Evolutionary conservation across 2,329 filamentous ascomycete genomes (phyloP), one percentile per base, ranked within the genome.

Genomic region (Colletotrichum scovillei): DNA sequence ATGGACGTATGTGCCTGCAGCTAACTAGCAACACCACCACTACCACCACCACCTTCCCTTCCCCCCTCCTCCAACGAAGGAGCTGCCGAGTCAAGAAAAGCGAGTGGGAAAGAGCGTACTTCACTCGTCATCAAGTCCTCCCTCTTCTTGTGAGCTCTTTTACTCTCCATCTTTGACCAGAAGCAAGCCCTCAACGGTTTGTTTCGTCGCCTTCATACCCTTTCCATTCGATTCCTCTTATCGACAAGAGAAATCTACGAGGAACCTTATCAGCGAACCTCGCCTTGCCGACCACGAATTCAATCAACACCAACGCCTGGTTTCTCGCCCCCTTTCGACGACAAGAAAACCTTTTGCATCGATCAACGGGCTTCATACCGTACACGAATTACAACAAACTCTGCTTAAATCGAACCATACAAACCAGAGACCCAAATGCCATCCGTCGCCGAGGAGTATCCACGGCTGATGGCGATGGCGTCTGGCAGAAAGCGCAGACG

Each of bases 391-490:
- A 30, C 57, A 28, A 22, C 42, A n/a, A 9, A 1, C 19, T 19
- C 19, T n/a, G 19, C 42, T 19, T 22, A 11, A n/a, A n/a, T 22
- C 42, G 19, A 49, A 49, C 42, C 42, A n/a, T 5, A 32, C 16
- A 42, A n/a, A 67, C 68, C 28, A 52, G 42, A 56, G 16, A n/a
- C 16, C 38, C 38, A 24, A 9, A 76, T 76, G 74, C 73, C 74
- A 28, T 76, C 73, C 22, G 63, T 76, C 46, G 73, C 74, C 56
- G 73, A 75, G 60, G 73, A 74, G 53, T 73, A 75, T 49, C 74
- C 69, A 16, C 69, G 74, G 56, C 65, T 65, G 53, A 64, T 67
- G 62, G 46, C 63, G 52, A 64, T 67, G 62, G 46, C 63, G 52
- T 64, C 69, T 9, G 73, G 65, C 28, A 73, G 63, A 35, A 76